Evolutionary conservation across 2,329 filamentous ascomycete genomes (phyloP).

Genomic region (Phaeosphaeria sp.): DNA sequence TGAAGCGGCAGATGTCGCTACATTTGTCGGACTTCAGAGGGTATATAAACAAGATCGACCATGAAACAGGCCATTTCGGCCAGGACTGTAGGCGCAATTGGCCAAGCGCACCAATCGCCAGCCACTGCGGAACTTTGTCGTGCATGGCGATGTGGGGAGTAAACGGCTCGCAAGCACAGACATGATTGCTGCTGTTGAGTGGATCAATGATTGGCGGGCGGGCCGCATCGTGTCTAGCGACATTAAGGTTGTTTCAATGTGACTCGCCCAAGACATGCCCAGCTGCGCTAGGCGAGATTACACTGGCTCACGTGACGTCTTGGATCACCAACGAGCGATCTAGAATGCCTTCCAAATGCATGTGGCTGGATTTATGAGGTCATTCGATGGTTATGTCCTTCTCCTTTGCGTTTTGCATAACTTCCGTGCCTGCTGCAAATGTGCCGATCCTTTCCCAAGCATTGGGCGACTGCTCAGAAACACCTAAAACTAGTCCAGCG

Average conservation of each 20-base stretch:
- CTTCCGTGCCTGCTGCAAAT: constrained; percentile 35
- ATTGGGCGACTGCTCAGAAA: constrained; percentile 11
- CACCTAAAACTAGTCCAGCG: constrained; percentile 37
- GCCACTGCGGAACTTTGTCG: constrained; percentile 22
- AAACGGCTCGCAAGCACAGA: neutral
- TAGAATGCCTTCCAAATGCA: constrained; percentile 6
- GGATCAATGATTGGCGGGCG: constrained; percentile 18
- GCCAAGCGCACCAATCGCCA: constrained; percentile 16
- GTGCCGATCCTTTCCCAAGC: constrained; percentile 38
- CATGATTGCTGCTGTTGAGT: constrained; percentile 12
- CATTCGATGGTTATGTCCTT: constrained; percentile 28
- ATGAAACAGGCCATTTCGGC: constrained; percentile 30
- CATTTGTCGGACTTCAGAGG: constrained; percentile 6
- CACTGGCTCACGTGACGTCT: constrained; percentile 14
- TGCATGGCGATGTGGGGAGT: constrained; percentile 23
- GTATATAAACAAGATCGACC: constrained; percentile 26
- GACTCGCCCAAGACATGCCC: constrained; percentile 28
- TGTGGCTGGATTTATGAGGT: neutral
- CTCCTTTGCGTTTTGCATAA: constrained; percentile 23
- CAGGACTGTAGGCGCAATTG: constrained; percentile 20
- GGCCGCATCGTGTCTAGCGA: constrained; percentile 22
- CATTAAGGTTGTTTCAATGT: constrained; percentile 32
- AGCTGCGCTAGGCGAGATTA: constrained; percentile 24
- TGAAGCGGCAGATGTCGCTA: constrained; percentile 22
- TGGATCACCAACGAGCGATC: constrained; percentile 8